These are phyloP conservation scores for Microbotryum saponariae DNA, from an alignment of 1,284 basidiomycete genomes.

Conservation along the genomic window DNA sequence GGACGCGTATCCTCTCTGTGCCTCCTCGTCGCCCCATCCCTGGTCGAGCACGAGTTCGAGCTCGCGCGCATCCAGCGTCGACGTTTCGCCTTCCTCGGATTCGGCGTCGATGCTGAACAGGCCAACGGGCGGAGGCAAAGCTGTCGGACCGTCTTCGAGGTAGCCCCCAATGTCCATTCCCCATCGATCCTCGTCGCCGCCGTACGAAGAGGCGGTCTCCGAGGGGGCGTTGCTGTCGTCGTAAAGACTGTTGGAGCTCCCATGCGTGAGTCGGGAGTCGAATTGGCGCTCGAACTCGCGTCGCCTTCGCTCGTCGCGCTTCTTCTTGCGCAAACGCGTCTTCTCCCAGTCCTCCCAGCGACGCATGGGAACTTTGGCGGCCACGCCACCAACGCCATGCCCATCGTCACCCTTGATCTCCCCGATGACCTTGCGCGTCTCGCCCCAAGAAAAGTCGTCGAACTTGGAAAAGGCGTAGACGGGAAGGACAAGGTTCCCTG, in stretches of 20 bases:
- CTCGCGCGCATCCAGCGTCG: conserved; percentile 61
- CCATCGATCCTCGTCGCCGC: conserved; percentile 81
- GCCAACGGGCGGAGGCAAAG: conserved; percentile 68
- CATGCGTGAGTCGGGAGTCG: conserved; percentile 50
- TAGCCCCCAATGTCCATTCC: conserved; percentile 75
- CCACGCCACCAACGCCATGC: conserved; percentile 58
- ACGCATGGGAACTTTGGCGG: conserved; percentile 69
- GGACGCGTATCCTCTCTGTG: too few relatives aligned
- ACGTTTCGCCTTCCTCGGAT: conserved; percentile 18
- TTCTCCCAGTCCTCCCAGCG: conserved; percentile 99
- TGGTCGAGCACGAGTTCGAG: conserved; percentile 79
- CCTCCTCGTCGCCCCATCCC: conserved; percentile 63
- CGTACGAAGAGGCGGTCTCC: conserved; percentile 64
- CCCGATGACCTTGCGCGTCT: conserved; percentile 94
- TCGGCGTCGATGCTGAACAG: conserved; percentile 36
- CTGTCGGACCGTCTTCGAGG: conserved; percentile 66
- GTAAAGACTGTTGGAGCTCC: conserved; percentile 50
- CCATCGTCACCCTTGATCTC: conserved; percentile 62
- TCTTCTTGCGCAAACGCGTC: conserved; percentile 83
- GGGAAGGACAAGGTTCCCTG: conserved; percentile 73
- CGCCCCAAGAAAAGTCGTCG: conserved; percentile 98
- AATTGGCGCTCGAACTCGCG: conserved; percentile 65
- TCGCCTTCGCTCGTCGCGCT: conserved; percentile 77
- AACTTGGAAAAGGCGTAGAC: conserved; percentile 98
- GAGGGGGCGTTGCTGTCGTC: conserved; percentile 40